Evolutionary conservation across 495 filamentous ascomycete species (phyloP).

Genomic region (Aspergillus diversus): DNA sequence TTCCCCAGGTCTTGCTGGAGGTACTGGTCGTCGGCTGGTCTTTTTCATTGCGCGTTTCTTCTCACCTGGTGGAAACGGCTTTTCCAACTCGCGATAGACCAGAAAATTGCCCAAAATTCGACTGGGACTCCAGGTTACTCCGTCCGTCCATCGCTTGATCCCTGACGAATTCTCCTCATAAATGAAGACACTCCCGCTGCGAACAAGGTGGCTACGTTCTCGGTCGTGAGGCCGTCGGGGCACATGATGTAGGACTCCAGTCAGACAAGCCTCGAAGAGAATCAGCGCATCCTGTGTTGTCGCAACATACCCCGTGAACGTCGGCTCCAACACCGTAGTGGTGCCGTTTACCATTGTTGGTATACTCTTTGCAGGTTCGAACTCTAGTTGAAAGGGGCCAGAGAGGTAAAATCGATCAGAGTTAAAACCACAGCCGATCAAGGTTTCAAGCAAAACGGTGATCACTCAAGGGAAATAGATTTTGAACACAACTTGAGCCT

Average conservation of each 20-base stretch:
- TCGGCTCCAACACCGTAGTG: constrained; percentile 54
- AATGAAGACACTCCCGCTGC: constrained; percentile 84
- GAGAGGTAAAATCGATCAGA: constrained; percentile 27
- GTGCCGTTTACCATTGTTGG: constrained; percentile 51
- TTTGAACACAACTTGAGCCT: neutral
- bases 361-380: constrained; percentile 27
- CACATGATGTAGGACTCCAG: constrained; percentile 69
- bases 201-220: constrained; percentile 73
- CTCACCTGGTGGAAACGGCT: constrained; percentile 81
- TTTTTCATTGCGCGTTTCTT: constrained; percentile 87
- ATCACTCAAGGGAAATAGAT: neutral
- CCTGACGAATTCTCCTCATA: constrained; percentile 87
- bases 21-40: constrained; percentile 48
- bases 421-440: constrained; percentile 27
- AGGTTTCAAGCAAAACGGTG: constrained; percentile 22
- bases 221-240: constrained; percentile 83
- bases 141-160: constrained; percentile 95
- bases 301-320: constrained; percentile 67
- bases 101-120: constrained; percentile 87
- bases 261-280: constrained; percentile 75
- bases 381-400: constrained; percentile 26
- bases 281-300: constrained; percentile 76
- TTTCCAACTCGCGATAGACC: constrained; percentile 84
- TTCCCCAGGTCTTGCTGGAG: constrained; percentile 51
- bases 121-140: constrained; percentile 86